Evolutionary conservation across 495 filamentous ascomycete species (phyloP).

Genomic region (Xylaria cubensis): DNA sequence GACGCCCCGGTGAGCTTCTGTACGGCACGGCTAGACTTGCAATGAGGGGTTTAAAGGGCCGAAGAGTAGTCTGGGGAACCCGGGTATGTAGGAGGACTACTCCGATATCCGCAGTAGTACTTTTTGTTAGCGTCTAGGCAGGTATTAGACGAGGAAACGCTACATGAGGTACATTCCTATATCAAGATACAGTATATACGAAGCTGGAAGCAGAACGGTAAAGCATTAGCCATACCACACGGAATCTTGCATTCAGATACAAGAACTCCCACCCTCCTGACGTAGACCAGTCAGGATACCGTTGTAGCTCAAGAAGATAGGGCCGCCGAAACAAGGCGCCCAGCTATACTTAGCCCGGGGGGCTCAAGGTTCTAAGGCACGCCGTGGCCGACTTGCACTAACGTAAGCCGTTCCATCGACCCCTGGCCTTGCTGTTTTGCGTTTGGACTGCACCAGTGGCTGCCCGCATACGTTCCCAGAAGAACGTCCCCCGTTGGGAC

Average conservation of each 20-base stretch:
- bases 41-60: not conserved
- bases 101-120: not conserved
- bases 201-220: not conserved
- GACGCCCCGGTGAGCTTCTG: not conserved
- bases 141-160: not conserved
- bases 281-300: not conserved
- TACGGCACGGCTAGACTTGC: not conserved
- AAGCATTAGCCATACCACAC: not conserved
- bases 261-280: not conserved
- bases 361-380: no score
- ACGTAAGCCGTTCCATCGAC: no score
- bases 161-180: not conserved
- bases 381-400: no score
- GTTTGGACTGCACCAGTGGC: no score
- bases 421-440: no score
- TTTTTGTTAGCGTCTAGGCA: not conserved
- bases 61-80: slow-evolving; percentile 10
- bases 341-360: not conserved
- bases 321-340: not conserved
- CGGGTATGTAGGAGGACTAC: not conserved
- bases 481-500: no score
- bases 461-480: no score
- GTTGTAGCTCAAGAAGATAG: not conserved
- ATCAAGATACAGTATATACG: not conserved
- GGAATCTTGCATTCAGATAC: not conserved